Evolutionary conservation across 257 asterid genomes (phyloP).

Genomic region (Solanum verrucosum): DNA sequence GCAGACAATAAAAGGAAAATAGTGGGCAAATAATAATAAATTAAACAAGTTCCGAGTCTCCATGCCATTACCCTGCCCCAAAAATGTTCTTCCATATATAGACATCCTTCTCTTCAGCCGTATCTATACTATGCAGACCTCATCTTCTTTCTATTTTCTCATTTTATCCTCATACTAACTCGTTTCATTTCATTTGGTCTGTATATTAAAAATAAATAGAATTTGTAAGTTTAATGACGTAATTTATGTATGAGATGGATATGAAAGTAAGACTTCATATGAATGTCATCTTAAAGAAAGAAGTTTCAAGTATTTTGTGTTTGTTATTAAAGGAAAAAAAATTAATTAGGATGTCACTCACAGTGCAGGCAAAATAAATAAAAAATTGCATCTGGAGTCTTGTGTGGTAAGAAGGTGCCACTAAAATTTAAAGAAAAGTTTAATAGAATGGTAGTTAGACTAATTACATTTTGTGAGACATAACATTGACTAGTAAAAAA

Average conservation of each 20-base stretch:
- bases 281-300: background rate
- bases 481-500: background rate
- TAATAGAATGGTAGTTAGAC: too few relatives aligned
- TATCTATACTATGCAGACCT: background rate
- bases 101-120: background rate
- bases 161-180: background rate
- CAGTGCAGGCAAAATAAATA: too few relatives aligned
- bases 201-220: too few relatives aligned
- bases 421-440: too few relatives aligned
- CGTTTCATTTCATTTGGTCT: too few relatives aligned
- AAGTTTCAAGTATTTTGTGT: background rate
- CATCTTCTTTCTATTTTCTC: background rate
- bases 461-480: too few relatives aligned
- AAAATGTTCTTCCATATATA: background rate
- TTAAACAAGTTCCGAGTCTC: background rate
- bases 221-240: too few relatives aligned
- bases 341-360: background rate
- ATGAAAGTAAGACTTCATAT: too few relatives aligned
- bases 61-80: background rate
- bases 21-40: background rate
- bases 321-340: too few relatives aligned
- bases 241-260: background rate
- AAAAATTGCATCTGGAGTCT: too few relatives aligned
- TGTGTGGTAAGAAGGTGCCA: background rate
- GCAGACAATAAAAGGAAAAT: background rate